Conservation (phyloP, 2,329 filamentous ascomycete species). For the Xylaria polymorpha region DNA sequence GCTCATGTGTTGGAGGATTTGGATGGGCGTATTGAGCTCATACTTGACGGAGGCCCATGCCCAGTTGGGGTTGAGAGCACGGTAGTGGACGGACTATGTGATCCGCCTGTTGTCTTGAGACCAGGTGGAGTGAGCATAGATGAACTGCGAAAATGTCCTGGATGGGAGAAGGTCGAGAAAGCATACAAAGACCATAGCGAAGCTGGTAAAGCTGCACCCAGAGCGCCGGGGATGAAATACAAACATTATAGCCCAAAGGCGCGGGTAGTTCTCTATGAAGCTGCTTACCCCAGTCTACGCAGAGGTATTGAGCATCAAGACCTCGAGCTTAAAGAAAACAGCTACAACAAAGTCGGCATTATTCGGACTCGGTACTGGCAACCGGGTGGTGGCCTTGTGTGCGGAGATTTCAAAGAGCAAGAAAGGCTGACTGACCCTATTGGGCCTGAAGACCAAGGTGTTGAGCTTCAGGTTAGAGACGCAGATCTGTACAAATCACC, state of each 20-base stretch:
- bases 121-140: slow-evolving; percentile 90
- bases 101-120: slow-evolving; percentile 83
- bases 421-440: slow-evolving; percentile 44
- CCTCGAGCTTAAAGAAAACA: slow-evolving; percentile 40
- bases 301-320: slow-evolving; percentile 55
- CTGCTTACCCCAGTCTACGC: slow-evolving; percentile 53
- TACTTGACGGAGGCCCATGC: slow-evolving; percentile 89
- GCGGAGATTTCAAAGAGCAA: slow-evolving; percentile 48
- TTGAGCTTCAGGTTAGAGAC: slow-evolving; percentile 55
- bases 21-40: slow-evolving; percentile 81
- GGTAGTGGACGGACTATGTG: slow-evolving; percentile 88
- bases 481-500: slow-evolving; percentile 53
- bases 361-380: slow-evolving; percentile 68
- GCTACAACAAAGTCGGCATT: slow-evolving; percentile 57
- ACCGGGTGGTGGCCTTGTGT: slow-evolving; percentile 55
- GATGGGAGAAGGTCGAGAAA: slow-evolving; percentile 82
- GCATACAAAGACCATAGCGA: slow-evolving; percentile 83
- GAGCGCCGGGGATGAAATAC: slow-evolving; percentile 98
- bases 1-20: slow-evolving; percentile 90
- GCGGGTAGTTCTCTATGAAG: slow-evolving; percentile 83
- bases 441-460: slow-evolving; percentile 39
- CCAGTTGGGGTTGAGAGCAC: slow-evolving; percentile 95
- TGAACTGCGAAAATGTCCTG: slow-evolving; percentile 75
- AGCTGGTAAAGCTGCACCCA: slow-evolving; percentile 72
- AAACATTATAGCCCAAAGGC: slow-evolving; percentile 96